These are phyloP conservation scores for Fusarium abutilonis DNA, from an alignment of 2,329 filamentous ascomycete genomes.

Conservation along the genomic window DNA sequence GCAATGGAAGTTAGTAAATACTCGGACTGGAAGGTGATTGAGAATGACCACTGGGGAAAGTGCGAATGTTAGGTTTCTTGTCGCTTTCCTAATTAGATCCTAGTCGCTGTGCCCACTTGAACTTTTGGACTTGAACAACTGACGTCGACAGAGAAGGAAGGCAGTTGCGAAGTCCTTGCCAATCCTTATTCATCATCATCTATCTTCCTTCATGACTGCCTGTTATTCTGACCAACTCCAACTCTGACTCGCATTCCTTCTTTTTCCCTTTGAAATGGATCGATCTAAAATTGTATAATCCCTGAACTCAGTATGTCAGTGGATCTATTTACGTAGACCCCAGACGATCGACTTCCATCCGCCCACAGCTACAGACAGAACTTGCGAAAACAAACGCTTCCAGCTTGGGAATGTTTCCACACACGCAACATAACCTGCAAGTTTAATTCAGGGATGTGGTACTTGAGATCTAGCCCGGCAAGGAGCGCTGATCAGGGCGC, in stretches of 20 bases:
- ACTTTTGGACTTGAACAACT: conserved; percentile 6
- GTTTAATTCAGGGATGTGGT: neutral
- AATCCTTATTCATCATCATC: conserved; percentile 1
- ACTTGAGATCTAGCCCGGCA: conserved; percentile 11
- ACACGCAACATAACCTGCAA: conserved; percentile 9
- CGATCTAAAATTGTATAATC: conserved; percentile 4
- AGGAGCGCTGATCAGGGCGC: conserved; percentile 13
- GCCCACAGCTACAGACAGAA: conserved; percentile 4
- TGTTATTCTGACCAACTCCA: neutral
- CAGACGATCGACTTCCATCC: conserved; percentile 17
- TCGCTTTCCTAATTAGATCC: neutral
- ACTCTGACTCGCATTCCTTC: conserved; percentile 22
- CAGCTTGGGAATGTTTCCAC: conserved; percentile 14
- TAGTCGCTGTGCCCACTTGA: neutral
- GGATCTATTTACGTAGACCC: conserved; percentile 23
- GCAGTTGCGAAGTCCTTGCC: neutral
- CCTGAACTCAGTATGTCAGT: conserved; percentile 10
- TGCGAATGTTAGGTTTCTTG: neutral
- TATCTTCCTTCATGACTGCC: no score
- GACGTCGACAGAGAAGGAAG: conserved; percentile 12
- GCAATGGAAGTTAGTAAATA: neutral
- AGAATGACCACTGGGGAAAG: conserved; percentile 2
- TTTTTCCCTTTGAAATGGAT: conserved; percentile 3
- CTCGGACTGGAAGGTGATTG: neutral
- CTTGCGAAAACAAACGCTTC: conserved; percentile 2